Evolutionary conservation across 192 early-diverging fungal genomes (phyloP).

Genomic region (Rhizophagus sp.): DNA sequence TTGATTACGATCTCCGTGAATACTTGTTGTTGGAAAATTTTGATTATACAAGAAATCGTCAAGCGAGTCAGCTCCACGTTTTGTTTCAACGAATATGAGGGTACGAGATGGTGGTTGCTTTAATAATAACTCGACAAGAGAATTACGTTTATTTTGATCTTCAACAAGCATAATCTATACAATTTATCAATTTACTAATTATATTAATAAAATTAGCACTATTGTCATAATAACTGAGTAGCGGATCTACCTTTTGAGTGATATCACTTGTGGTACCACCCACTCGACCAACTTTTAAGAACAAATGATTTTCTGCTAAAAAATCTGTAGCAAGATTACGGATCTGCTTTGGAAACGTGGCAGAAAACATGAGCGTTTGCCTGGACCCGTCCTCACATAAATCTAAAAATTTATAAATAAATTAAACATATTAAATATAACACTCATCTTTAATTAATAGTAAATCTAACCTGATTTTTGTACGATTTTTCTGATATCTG

Average conservation of each 20-base stretch:
- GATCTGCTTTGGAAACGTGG: slow-evolving; percentile 95
- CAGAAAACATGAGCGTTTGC: slow-evolving; percentile 96
- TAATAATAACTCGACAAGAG: slow-evolving; percentile 54
- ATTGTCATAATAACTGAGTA: slow-evolving; percentile 42
- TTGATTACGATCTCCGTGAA: slow-evolving; percentile 85
- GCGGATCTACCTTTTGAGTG: slow-evolving; percentile 65
- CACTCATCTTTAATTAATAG: background rate
- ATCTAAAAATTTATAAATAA: slow-evolving; percentile 52
- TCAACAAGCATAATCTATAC: slow-evolving; percentile 60
- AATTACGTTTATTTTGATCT: slow-evolving; percentile 60
- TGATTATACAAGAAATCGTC: slow-evolving; percentile 67
- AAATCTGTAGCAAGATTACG: slow-evolving; percentile 92
- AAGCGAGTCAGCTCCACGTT: slow-evolving; percentile 74
- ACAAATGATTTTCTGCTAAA: slow-evolving; percentile 73
- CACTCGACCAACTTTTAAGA: slow-evolving; percentile 87
- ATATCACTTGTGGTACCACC: slow-evolving; percentile 91
- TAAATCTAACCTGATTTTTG: slow-evolving; percentile 39
- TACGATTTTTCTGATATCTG: slow-evolving; percentile 87
- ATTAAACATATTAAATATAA: background rate
- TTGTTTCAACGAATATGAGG: slow-evolving; percentile 83
- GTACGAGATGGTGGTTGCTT: slow-evolving; percentile 61
- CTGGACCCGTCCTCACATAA: slow-evolving; percentile 67
- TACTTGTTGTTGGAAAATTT: slow-evolving; percentile 78
- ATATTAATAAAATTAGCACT: slow-evolving; percentile 3
- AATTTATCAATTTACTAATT: background rate